Evolutionary conservation across 2,329 filamentous ascomycete genomes (phyloP), one percentile per base, ranked within the genome.

Genomic region (Scorias spongiosa): DNA sequence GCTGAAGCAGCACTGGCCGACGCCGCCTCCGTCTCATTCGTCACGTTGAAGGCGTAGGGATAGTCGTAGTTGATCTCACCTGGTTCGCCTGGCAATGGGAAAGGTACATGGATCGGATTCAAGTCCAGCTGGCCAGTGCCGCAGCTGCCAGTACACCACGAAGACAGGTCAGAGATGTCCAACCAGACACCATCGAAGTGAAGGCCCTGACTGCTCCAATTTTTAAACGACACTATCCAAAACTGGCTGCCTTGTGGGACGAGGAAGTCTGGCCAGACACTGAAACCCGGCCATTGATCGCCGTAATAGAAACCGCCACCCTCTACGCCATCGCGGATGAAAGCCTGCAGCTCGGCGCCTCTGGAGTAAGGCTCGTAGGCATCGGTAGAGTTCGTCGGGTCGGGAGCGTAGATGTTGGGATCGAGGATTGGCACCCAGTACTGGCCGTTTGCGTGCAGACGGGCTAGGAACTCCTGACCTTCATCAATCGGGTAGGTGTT

Each of bases 391-490:
- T 86, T 82, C n/a, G 74, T 64, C 0, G 80, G 79, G 51, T 85
- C 81, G 0, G 82, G 82, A 20, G 76, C 74, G 56, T 87, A 87
- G 44, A 83, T 81, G n/a, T 68, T 75, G 6, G 69, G 64, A 53
- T 79, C 75, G 2, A 80, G 69, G 44, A 80, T 79, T 0, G 75
- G 75, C 10, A 78, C 63, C 47, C 74, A 79, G 50, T 77, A 72
- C 47, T 74, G 73, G 28, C 71, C 68, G 48, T 67, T 66, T 3
- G 62, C 63, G 53, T 77, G 72, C 2, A 80, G 60, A 32, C 65
- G 62, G 4, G 63, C 60, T 29, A 80, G 60, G 51, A 80, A 76
- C 1, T 65, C 61, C 36, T 66, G 57, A 3, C 69, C 74, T 40
- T 66, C 69, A 2, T 59, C 60, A 38, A 70, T 68, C 2, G 66